Evolutionary conservation across 1,284 basidiomycete genomes (phyloP).

Genomic region (Cutaneotrichosporon sp.): DNA sequence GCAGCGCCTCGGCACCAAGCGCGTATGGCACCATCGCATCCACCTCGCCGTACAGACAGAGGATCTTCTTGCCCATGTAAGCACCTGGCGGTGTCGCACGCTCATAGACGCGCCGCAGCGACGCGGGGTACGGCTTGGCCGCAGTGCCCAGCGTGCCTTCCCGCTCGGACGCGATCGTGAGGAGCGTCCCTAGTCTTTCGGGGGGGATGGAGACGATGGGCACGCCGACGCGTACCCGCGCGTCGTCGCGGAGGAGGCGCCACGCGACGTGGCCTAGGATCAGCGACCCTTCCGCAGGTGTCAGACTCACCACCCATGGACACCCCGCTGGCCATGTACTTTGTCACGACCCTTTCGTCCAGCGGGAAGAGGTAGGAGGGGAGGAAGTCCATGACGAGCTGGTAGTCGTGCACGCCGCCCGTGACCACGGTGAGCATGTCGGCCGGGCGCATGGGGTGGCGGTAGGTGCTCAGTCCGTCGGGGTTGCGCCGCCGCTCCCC

Average conservation of each 20-base stretch:
- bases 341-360: conserved; percentile 58
- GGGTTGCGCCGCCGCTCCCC: conserved; percentile 55
- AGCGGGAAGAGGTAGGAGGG: conserved; percentile 65
- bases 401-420: conserved; percentile 66
- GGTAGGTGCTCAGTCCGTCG: conserved; percentile 6
- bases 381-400: conserved; percentile 71
- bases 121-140: conserved; percentile 8
- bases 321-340: conserved; percentile 57
- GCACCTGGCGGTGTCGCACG: background rate
- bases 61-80: conserved; percentile 64
- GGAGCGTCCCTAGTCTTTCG: conserved; percentile 7
- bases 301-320: conserved; percentile 44
- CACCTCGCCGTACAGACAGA: conserved; percentile 58
- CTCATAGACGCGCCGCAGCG: conserved; percentile 8
- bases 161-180: conserved; percentile 4
- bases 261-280: conserved; percentile 11
- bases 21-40: conserved; percentile 42
- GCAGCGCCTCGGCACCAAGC: conserved; percentile 2
- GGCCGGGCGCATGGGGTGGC: conserved; percentile 7
- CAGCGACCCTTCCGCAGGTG: background rate
- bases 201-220: conserved; percentile 12
- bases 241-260: conserved; percentile 15
- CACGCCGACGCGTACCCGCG: conserved; percentile 10
- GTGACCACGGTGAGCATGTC: conserved; percentile 14
- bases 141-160: conserved; percentile 8